Evolutionary conservation across 2,329 filamentous ascomycete genomes (phyloP).

Genomic region (Fusarium cyanostomum): DNA sequence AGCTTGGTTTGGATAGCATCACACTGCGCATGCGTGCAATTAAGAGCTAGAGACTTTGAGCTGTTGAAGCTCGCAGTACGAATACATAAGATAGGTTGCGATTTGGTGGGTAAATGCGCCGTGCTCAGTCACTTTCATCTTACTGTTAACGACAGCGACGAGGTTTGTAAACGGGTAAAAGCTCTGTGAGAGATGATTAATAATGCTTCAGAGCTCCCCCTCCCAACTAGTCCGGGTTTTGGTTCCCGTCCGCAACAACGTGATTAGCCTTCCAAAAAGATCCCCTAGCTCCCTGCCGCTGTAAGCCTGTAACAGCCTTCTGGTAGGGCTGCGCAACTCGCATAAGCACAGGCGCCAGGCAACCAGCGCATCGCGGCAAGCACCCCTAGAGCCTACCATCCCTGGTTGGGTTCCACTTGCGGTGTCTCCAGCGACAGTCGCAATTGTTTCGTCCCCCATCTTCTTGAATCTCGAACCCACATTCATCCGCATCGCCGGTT

Average conservation of each 20-base stretch:
- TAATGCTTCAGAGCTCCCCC: conserved; percentile 3
- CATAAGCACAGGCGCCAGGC: conserved; percentile 29
- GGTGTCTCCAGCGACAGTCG: conserved; percentile 15
- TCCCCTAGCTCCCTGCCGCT: conserved; percentile 16
- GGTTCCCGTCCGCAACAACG: too few species aligned
- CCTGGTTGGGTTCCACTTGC: conserved; percentile 17
- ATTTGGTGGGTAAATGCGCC: too few species aligned
- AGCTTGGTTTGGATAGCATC: neutral
- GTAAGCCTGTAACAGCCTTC: neutral
- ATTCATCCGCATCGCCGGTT: conserved; percentile 19
- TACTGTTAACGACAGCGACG: neutral
- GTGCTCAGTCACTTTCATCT: too few species aligned
- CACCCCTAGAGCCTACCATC: conserved; percentile 1
- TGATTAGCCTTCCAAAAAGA: conserved; percentile 1
- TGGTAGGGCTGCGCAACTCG: conserved; percentile 15
- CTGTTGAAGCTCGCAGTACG: too few species aligned
- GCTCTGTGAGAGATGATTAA: conserved; percentile 4
- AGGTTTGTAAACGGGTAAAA: too few species aligned
- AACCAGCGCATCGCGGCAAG: conserved; percentile 40
- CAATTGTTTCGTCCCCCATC: conserved; percentile 18
- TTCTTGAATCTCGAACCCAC: conserved; percentile 20
- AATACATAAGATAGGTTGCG: too few species aligned
- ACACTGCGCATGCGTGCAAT: neutral
- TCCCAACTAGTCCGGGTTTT: neutral
- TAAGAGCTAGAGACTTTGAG: too few species aligned